phyloP scores from a whole-genome alignment of 192 early-diverging fungal genomes.

The Martensiomyces pterosporus region DNA sequence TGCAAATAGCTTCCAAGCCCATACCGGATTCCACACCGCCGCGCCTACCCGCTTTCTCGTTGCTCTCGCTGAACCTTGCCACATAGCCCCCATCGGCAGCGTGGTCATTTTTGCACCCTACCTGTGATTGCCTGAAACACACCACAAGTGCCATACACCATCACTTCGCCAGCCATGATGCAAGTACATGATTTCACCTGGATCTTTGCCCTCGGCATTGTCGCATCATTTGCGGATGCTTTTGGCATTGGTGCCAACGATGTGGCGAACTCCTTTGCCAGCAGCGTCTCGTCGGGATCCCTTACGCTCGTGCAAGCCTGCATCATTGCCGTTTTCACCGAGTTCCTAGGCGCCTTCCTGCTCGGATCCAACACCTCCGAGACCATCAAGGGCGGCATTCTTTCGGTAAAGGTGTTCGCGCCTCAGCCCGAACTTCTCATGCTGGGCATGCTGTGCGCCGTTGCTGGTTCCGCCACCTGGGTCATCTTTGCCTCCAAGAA shows the following conservation, averaged over 20 bases:
- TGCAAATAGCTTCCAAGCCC: too few relatives aligned
- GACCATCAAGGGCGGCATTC: constrained; percentile 76
- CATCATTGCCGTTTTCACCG: constrained; percentile 77
- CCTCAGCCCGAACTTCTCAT: constrained; percentile 70
- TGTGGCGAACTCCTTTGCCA: constrained; percentile 86
- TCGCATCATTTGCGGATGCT: constrained; percentile 66
- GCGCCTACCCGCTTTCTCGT: too few relatives aligned
- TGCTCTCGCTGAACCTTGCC: too few relatives aligned
- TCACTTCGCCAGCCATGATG: too few relatives aligned
- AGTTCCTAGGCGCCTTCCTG: constrained; percentile 73
- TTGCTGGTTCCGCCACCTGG: constrained; percentile 72
- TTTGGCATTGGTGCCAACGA: constrained; percentile 84
- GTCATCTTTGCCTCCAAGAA: constrained; percentile 63
- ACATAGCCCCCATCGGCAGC: too few relatives aligned
- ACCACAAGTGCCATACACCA: too few relatives aligned
- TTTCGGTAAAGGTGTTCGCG: constrained; percentile 55
- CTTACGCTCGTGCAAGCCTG: constrained; percentile 69
- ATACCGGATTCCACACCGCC: too few relatives aligned
- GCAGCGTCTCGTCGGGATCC: constrained; percentile 78
- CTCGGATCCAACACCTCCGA: constrained; percentile 68
- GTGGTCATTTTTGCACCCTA: too few relatives aligned
- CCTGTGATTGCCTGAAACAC: too few relatives aligned
- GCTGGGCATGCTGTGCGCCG: constrained; percentile 78
- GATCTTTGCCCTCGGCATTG: constrained; percentile 63
- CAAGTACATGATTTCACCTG: constrained; percentile 56